Evolutionary conservation across 768 basidiomycete species (phyloP).

Genomic region (Tulasnella sp.): DNA sequence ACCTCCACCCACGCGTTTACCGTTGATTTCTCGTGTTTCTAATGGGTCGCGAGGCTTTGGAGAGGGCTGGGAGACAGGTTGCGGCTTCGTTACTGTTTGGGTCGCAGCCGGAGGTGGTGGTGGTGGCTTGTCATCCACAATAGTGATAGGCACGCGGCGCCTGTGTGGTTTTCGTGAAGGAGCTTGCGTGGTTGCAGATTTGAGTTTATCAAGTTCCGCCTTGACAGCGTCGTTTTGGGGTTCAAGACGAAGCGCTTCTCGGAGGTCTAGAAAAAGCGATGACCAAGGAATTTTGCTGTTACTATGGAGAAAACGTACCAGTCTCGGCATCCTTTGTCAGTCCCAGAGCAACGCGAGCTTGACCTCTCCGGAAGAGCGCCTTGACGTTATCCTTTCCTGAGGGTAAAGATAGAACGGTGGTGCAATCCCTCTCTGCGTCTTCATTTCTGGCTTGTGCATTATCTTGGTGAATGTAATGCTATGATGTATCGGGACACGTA

Average conservation of each 20-base stretch:
- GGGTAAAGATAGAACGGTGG: constrained; percentile 40
- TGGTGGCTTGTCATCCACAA: constrained; percentile 11
- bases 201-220: constrained; percentile 37
- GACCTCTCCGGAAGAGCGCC: constrained; percentile 63
- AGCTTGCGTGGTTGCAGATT: neutral
- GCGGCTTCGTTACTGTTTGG: neutral
- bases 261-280: constrained; percentile 39
- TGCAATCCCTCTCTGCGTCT: constrained; percentile 75
- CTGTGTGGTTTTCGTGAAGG: neutral
- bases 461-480: constrained; percentile 13
- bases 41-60: constrained; percentile 16
- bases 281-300: neutral
- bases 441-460: constrained; percentile 37
- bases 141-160: constrained; percentile 19
- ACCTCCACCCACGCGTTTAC: constrained; percentile 20
- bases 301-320: constrained; percentile 35
- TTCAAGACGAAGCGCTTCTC: constrained; percentile 45
- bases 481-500: constrained; percentile 22
- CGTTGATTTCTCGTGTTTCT: constrained; percentile 35
- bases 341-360: constrained; percentile 50
- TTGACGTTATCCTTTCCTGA: constrained; percentile 50
- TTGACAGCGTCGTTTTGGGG: constrained; percentile 50
- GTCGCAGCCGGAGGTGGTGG: neutral
- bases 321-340: constrained; percentile 44
- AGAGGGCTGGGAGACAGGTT: neutral